Base-by-base conservation (phyloP, 148 eudicot species). In the Silene latifolia region DNA sequence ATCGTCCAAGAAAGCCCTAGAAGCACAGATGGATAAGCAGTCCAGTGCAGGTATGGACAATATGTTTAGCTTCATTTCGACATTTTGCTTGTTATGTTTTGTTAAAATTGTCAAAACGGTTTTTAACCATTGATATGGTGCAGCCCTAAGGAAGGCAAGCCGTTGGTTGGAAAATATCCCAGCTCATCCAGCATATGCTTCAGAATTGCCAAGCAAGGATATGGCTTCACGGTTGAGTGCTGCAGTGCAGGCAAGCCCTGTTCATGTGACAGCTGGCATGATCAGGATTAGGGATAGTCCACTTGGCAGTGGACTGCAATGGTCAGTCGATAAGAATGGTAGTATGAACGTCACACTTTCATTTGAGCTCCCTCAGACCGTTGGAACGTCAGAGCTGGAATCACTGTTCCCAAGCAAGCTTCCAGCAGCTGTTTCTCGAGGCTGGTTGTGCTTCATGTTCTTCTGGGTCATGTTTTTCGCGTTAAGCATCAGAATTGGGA, bases 141-240 rank as follows among this genome's bases (percentile, higher is more conserved):
- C 93, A 95, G 99, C 80, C 72, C 15, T 85, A 68, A 71, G 88
- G 82, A 79, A 85, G 60, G 92, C 91, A 19, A 88, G 83, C 76
- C 76, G 78, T 19, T 78, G 87, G 88, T 72, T 96, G 80, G 93
- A 86, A 61, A 78, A 78, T 74, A 81, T 87, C 42, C 85, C 91
- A 63, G 94, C 97, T 65, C 94, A 91, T 76, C 87, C 97, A 61
- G 97, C 96, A 54, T 89, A 83, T 81, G 96, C 98, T 46, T 80
- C 94, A 24, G 98, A 96, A 74, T 81, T 88, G 73, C 98, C 97
- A 14, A 54, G 85, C n/a, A 96, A 90, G 79, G 89, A 84, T 48
- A 61, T 85, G 61, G 82, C 76, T 19, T 86, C 85, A 70, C 85
- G 65, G 69, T 58, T 88, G 77, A 83, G 77, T 72, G 86, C 93